phyloP scores from a whole-genome alignment of 1,139 yeast species.

The Kazachstania sp. region DNA sequence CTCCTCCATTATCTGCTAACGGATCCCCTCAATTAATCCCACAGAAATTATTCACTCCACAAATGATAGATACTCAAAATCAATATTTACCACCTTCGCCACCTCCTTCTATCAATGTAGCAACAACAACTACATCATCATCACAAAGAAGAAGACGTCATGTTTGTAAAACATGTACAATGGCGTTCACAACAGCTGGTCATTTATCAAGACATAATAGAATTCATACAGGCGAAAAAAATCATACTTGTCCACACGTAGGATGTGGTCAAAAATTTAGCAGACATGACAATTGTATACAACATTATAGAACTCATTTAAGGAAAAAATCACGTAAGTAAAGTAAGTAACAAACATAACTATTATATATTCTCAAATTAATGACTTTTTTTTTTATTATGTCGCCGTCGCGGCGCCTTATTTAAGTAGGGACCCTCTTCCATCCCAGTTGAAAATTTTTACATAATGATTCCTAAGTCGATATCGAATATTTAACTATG shows the following conservation, averaged over 20 bases:
- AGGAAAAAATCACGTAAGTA: conserved; percentile 7
- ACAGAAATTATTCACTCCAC: not conserved
- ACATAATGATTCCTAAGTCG: no score
- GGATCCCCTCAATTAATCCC: not conserved
- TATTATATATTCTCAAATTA: not conserved
- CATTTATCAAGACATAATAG: conserved; percentile 86
- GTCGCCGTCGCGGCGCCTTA: no score
- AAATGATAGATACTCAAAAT: not conserved
- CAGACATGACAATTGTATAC: conserved; percentile 91
- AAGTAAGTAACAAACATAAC: not conserved
- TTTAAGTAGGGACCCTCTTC: no score
- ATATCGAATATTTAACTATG: not conserved
- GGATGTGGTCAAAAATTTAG: conserved; percentile 81
- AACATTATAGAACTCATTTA: conserved; percentile 73
- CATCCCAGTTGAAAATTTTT: no score
- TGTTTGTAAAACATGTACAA: conserved; percentile 27
- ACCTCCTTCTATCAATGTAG: not conserved
- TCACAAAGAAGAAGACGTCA: conserved; percentile 14
- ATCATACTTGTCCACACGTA: conserved; percentile 74
- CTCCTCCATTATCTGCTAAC: not conserved
- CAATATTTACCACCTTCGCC: not conserved
- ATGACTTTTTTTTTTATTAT: no score
- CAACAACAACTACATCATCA: not conserved
- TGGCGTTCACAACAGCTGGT: conserved; percentile 65
- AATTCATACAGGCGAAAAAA: conserved; percentile 87